Evolutionary conservation across 306 rosid genomes (phyloP).

Genomic region (Argentina anserina): DNA sequence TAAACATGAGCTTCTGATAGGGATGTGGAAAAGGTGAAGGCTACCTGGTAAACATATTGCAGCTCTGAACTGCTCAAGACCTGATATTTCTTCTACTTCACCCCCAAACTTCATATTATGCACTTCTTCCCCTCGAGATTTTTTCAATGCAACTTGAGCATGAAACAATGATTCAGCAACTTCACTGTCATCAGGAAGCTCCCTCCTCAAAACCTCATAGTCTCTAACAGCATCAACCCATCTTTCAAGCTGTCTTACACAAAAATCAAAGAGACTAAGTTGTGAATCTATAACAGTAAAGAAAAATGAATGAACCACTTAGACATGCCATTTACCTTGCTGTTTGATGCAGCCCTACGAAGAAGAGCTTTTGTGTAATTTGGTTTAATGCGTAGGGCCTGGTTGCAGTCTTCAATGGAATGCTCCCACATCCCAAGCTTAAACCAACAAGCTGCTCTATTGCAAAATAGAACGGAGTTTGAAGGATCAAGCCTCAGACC

Average conservation of each 20-base stretch:
- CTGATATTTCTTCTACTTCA: constrained; percentile 78
- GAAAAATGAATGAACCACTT: background rate
- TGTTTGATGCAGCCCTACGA: constrained; percentile 88
- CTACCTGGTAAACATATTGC: constrained; percentile 73
- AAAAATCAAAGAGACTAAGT: constrained; percentile 14
- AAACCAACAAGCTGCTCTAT: constrained; percentile 95
- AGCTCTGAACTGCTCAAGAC: constrained; percentile 77
- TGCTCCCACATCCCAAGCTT: constrained; percentile 87
- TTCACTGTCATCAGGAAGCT: constrained; percentile 73
- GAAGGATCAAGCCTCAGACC: constrained; percentile 80
- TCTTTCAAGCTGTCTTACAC: constrained; percentile 64
- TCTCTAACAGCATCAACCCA: constrained; percentile 86
- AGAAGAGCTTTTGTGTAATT: constrained; percentile 91
- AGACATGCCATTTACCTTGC: constrained; percentile 50
- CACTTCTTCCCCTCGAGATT: constrained; percentile 88
- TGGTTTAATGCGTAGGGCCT: constrained; percentile 67
- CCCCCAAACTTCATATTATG: constrained; percentile 78
- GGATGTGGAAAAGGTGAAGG: background rate
- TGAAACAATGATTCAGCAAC: constrained; percentile 89
- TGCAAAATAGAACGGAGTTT: constrained; percentile 84
- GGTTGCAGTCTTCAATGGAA: constrained; percentile 86
- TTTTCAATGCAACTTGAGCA: constrained; percentile 80
- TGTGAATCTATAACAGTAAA: background rate
- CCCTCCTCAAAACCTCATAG: constrained; percentile 65
- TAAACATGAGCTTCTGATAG: background rate